Evolutionary conservation across 2,329 filamentous ascomycete species (phyloP).

Genomic region (Torrubiella hemipterigena): DNA sequence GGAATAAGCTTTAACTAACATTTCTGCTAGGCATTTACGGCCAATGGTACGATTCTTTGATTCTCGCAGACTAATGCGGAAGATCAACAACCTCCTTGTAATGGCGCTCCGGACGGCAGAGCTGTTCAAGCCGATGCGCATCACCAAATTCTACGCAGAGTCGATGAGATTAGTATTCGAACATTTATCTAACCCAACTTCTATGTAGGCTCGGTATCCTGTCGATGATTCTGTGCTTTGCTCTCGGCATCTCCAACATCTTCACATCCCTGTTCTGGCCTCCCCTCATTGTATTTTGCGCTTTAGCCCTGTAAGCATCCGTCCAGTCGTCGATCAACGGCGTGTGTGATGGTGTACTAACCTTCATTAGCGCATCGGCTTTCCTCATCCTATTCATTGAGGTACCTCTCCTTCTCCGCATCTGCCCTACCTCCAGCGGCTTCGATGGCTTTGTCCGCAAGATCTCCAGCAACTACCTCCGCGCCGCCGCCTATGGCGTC

Average conservation of each 20-base stretch:
- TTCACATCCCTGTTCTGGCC: conserved; percentile 40
- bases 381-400: conserved; percentile 77
- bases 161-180: background rate
- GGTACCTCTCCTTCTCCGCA: conserved; percentile 87
- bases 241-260: conserved; percentile 56
- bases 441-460: conserved; percentile 86
- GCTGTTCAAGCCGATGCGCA: too few relatives aligned
- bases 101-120: too few relatives aligned
- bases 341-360: background rate
- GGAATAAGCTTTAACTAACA: too few relatives aligned
- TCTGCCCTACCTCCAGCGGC: conserved; percentile 84
- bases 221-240: conserved; percentile 60
- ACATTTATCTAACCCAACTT: conserved; percentile 4
- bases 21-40: conserved; percentile 52
- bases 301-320: conserved; percentile 38
- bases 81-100: too few relatives aligned
- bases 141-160: background rate
- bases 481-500: conserved; percentile 70
- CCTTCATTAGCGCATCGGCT: conserved; percentile 56
- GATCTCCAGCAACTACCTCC: conserved; percentile 95
- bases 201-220: conserved; percentile 51
- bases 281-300: conserved; percentile 43
- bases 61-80: conserved; percentile 1
- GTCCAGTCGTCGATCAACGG: background rate
- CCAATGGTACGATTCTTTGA: conserved; percentile 50